Percentiles rank a stretch among this genome's conserved stretches.
phyloP scores from a whole-genome alignment of 1,139 yeast genomes.

The Pichia sp. region DNA sequence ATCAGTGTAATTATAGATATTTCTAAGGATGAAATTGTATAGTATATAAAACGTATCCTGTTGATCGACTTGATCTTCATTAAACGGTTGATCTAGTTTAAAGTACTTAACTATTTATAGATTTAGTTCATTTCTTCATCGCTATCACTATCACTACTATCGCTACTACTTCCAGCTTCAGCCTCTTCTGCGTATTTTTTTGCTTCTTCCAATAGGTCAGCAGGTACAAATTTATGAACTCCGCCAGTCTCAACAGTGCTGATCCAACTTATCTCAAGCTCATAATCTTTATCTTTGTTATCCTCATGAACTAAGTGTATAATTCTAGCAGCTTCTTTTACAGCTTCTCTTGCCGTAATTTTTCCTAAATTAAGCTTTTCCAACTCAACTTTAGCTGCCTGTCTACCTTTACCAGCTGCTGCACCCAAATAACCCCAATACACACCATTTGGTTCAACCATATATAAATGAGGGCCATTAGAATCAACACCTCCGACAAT shows the following conservation, averaged over 20 bases:
- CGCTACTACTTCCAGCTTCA: slow-evolving; percentile 41
- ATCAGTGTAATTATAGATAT: not conserved
- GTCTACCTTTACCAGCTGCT: slow-evolving; percentile 97
- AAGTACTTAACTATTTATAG: not conserved
- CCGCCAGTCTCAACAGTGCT: slow-evolving; percentile 71
- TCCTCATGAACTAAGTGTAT: slow-evolving; percentile 95
- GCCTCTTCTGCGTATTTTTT: slow-evolving; percentile 74
- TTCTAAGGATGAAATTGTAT: not conserved
- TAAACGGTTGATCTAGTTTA: not conserved
- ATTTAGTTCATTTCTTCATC: slow-evolving; percentile 37
- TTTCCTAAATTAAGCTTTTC: slow-evolving; percentile 78
- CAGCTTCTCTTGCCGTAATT: slow-evolving; percentile 71
- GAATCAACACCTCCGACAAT: slow-evolving; percentile 91
- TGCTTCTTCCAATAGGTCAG: slow-evolving; percentile 73
- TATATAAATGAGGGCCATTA: slow-evolving; percentile 83
- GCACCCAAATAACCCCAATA: slow-evolving; percentile 98
- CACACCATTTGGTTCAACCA: slow-evolving; percentile 96
- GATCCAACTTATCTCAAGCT: slow-evolving; percentile 89
- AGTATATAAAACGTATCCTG: not conserved
- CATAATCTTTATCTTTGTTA: slow-evolving; percentile 94
- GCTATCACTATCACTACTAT: slow-evolving; percentile 45
- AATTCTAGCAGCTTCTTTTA: slow-evolving; percentile 88
- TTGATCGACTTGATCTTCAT: not conserved
- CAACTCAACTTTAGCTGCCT: slow-evolving; percentile 89
- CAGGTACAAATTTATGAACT: slow-evolving; percentile 73